phyloP scores from a whole-genome alignment of 352 stramenopile species.

The Phytophthora boehmeriae region DNA sequence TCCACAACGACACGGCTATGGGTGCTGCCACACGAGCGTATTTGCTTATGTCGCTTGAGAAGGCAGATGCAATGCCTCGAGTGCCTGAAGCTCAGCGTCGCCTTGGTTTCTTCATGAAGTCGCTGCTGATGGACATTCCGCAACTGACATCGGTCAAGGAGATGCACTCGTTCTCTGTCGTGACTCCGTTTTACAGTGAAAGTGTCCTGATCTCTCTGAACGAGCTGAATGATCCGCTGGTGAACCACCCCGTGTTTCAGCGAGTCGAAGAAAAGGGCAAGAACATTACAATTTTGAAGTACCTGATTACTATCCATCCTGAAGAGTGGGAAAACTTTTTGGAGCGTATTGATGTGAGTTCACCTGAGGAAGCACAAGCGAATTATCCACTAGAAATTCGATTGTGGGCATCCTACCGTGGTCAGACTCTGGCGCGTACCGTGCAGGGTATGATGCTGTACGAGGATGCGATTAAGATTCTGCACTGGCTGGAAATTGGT shows the following conservation, averaged over 20 bases:
- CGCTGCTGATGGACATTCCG: slow-evolving; percentile 80
- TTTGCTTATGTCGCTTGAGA: slow-evolving; percentile 73
- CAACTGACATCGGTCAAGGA: slow-evolving; percentile 75
- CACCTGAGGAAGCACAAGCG: slow-evolving; percentile 62
- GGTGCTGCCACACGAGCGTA: slow-evolving; percentile 75
- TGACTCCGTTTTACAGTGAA: slow-evolving; percentile 83
- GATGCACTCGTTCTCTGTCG: slow-evolving; percentile 84
- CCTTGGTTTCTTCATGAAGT: slow-evolving; percentile 85
- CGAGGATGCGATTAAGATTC: slow-evolving; percentile 83
- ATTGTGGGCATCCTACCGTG: slow-evolving; percentile 79
- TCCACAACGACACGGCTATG: slow-evolving; percentile 79
- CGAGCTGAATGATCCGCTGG: slow-evolving; percentile 71
- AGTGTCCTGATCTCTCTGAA: slow-evolving; percentile 67
- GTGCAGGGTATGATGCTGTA: slow-evolving; percentile 87
- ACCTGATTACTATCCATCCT: slow-evolving; percentile 77
- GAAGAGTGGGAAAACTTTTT: slow-evolving; percentile 86
- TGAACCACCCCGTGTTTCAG: slow-evolving; percentile 75
- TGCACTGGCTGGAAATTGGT: slow-evolving; percentile 83
- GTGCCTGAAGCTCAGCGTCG: slow-evolving; percentile 74
- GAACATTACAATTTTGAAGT: slow-evolving; percentile 85
- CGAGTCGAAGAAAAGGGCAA: slow-evolving; percentile 79
- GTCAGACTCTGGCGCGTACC: slow-evolving; percentile 75
- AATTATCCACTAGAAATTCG: slow-evolving; percentile 77
- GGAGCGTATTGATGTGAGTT: slow-evolving; percentile 70
- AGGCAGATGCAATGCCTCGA: slow-evolving; percentile 71